Evolutionary conservation across 768 basidiomycete species (phyloP).

Genomic region (Podaxis rugospora): DNA sequence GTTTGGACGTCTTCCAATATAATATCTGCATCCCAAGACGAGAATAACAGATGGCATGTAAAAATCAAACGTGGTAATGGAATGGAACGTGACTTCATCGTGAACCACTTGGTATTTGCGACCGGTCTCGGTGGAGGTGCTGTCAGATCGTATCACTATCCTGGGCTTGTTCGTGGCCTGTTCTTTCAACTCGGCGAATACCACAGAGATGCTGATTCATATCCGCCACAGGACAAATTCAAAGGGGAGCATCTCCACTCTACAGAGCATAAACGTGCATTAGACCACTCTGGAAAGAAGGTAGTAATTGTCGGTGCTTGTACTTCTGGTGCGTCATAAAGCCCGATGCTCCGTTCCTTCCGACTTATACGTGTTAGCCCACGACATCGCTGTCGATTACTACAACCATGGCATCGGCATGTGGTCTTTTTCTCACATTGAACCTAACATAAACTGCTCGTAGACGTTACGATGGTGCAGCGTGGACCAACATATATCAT

Average conservation of each 20-base stretch:
- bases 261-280: constrained; percentile 40
- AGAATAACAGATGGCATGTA: constrained; percentile 40
- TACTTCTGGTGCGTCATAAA: constrained; percentile 31
- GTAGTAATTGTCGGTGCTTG: constrained; percentile 66
- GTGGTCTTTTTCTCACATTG: constrained; percentile 23
- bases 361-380: constrained; percentile 19
- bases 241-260: constrained; percentile 55
- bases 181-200: background rate
- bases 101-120: constrained; percentile 53
- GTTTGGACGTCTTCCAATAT: constrained; percentile 54
- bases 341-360: background rate
- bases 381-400: constrained; percentile 37
- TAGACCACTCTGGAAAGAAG: constrained; percentile 54
- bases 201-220: background rate
- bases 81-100: constrained; percentile 28
- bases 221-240: constrained; percentile 23
- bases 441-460: constrained; percentile 20
- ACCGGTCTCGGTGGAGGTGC: constrained; percentile 47
- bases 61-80: constrained; percentile 20
- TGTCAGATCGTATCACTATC: constrained; percentile 34
- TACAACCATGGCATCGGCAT: constrained; percentile 28
- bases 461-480: constrained; percentile 45
- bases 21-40: constrained; percentile 31
- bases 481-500: constrained; percentile 51
- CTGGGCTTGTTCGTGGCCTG: background rate